phyloP scores from a whole-genome alignment of 1,139 yeast genomes.

The Nakaseomyces nivariensis region DNA sequence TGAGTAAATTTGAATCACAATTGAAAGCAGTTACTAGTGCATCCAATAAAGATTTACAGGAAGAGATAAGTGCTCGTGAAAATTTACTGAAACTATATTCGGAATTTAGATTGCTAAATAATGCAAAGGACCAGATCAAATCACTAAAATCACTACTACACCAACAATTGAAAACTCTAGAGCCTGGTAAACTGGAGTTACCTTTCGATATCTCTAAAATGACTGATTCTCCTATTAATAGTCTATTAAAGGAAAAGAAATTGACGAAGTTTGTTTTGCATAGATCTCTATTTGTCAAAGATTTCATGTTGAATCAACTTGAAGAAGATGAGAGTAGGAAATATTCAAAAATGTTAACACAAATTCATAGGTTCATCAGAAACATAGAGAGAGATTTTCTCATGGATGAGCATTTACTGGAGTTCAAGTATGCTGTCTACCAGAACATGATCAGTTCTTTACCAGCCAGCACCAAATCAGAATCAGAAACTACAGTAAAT shows the following conservation, averaged over 20 bases:
- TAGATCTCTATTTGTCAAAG: conserved; percentile 18
- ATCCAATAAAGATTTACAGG: conserved; percentile 3
- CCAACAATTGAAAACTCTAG: conserved; percentile 6
- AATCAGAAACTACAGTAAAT: neutral
- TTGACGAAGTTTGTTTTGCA: conserved; percentile 16
- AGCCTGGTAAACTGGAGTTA: conserved; percentile 17
- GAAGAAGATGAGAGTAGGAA: conserved; percentile 5
- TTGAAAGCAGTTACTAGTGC: conserved; percentile 2
- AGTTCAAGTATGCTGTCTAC: conserved; percentile 17
- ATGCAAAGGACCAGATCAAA: conserved; percentile 18
- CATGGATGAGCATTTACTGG: conserved; percentile 11
- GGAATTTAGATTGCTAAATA: conserved; percentile 20
- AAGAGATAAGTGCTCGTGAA: conserved; percentile 17
- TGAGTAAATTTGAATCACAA: conserved; percentile 9
- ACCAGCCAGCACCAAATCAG: neutral
- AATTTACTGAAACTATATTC: conserved; percentile 19
- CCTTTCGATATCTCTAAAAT: conserved; percentile 12
- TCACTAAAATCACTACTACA: conserved; percentile 11
- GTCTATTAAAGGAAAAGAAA: conserved; percentile 9
- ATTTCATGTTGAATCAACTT: conserved; percentile 14
- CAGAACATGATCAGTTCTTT: neutral
- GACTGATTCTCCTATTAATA: conserved; percentile 8
- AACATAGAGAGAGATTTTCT: conserved; percentile 11
- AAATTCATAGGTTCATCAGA: conserved; percentile 5
- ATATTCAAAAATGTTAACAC: neutral